Base-by-base conservation (phyloP, 495 filamentous ascomycete species). In the Tuber microsphaerosporum region DNA sequence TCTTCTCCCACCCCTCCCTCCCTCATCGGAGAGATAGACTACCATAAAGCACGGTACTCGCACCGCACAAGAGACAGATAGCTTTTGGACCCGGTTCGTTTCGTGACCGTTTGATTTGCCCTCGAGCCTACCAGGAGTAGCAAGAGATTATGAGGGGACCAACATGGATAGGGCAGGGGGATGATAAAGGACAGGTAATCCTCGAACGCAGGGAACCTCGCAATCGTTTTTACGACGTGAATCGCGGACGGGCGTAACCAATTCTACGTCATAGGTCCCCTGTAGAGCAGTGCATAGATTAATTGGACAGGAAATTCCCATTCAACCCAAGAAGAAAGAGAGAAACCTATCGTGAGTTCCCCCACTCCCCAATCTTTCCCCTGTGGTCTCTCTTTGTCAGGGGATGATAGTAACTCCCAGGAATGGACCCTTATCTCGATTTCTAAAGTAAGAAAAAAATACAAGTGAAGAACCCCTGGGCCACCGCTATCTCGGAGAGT, bases 71-170 rank as follows among this genome's bases (percentile, higher is more conserved):
- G 34, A 37, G 34, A 37, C 34, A 37, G 34, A 2, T 37, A 37
- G 34, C 34, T 37, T 37, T 37, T 37, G 2, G 26, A 65, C 56
- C 56, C 7, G 56, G 56, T 65, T 34, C 56, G 56, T 65, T 65
- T 65, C 56, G 26, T 34, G 56, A 65, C 56, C 17, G 56, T 65
- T 65, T 65, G 56, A 65, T 65, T 34, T 4, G 56, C 31, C 14
- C 26, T 34, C 56, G 26, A 65, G 26, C 26, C 56, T 65, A 65
- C 31, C 26, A 65, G 56, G 26, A 65, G 26, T 17, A 34, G 34
- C 56, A 65, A 65, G 56, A 65, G 26, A 65, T 65, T 65, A 26
- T 34, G 56, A 65, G 56, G 56, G 56, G 56, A 61, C 51, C 14
- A 34, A 34, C 26, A 65, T 31, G 26, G 56, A 65, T 61, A 61